Evolutionary conservation across 1,139 yeast genomes (phyloP).

Genomic region (Scheffersomyces stambukii): DNA sequence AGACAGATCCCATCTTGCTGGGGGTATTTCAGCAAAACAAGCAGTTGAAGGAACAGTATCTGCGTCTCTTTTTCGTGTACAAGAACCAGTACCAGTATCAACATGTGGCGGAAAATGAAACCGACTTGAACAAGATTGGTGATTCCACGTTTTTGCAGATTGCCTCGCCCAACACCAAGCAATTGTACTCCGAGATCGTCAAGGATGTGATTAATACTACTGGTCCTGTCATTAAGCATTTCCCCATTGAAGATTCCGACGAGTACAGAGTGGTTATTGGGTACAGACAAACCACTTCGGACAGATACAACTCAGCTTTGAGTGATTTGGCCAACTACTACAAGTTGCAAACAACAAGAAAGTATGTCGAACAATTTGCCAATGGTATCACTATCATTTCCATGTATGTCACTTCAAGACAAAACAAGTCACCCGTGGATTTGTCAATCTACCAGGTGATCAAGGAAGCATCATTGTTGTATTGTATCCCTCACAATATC

Average conservation of each 20-base stretch:
- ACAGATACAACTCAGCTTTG: conserved; percentile 85
- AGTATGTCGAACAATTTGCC: conserved; percentile 90
- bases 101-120: conserved; percentile 30
- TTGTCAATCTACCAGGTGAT: conserved; percentile 85
- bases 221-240: conserved; percentile 91
- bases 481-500: conserved; percentile 84
- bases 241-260: conserved; percentile 76
- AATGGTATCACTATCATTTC: conserved; percentile 87
- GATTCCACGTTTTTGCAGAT: conserved; percentile 77
- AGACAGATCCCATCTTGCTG: conserved; percentile 42
- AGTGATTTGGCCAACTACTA: conserved; percentile 87
- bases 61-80: conserved; percentile 84
- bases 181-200: conserved; percentile 70
- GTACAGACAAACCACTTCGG: conserved; percentile 77
- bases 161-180: conserved; percentile 76
- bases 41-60: conserved; percentile 44
- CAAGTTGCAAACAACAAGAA: conserved; percentile 79
- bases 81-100: conserved; percentile 54
- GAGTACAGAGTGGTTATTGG: conserved; percentile 84
- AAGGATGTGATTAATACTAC: conserved; percentile 67
- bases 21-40: conserved; percentile 37
- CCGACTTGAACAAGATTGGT: conserved; percentile 63
- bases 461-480: conserved; percentile 89
- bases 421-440: conserved; percentile 46
- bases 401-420: conserved; percentile 68